Evolutionary conservation across 2,329 filamentous ascomycete genomes (phyloP).

Genomic region (Cladosporium colombiae): DNA sequence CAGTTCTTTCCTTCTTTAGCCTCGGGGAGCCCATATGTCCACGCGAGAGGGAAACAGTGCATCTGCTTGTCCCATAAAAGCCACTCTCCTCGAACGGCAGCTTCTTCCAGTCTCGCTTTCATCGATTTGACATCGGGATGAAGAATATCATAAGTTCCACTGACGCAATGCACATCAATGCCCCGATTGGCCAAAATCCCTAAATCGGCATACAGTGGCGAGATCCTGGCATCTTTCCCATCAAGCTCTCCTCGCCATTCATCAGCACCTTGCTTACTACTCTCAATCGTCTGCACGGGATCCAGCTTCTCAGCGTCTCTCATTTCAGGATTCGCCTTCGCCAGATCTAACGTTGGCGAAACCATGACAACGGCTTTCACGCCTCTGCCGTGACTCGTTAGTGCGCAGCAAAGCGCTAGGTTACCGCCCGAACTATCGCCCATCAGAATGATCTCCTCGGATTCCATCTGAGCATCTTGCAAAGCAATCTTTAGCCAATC

Average conservation of each 20-base stretch:
- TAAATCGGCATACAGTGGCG: constrained; percentile 48
- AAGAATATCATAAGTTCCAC: constrained; percentile 56
- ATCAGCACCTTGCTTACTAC: constrained; percentile 45
- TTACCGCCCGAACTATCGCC: constrained; percentile 61
- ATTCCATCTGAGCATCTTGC: constrained; percentile 24
- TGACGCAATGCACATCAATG: constrained; percentile 55
- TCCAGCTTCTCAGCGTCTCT: constrained; percentile 44
- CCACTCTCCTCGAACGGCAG: constrained; percentile 55
- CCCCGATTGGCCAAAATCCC: constrained; percentile 40
- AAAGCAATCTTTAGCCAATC: constrained; percentile 43
- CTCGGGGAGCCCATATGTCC: constrained; percentile 51
- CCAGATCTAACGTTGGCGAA: constrained; percentile 53
- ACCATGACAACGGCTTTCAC: constrained; percentile 47
- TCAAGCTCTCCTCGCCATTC: constrained; percentile 47
- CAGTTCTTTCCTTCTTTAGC: constrained; percentile 49
- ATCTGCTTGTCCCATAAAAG: constrained; percentile 62
- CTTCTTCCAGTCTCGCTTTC: constrained; percentile 46
- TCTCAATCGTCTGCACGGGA: constrained; percentile 47
- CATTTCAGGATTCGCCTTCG: constrained; percentile 49
- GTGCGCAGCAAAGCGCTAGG: constrained; percentile 46
- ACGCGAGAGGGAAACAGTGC: constrained; percentile 59
- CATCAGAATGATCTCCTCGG: constrained; percentile 50
- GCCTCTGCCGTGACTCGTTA: constrained; percentile 36
- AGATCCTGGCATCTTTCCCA: constrained; percentile 48
- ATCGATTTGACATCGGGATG: constrained; percentile 54